Evolutionary conservation across 352 stramenopile genomes (phyloP).

Genomic region (Blastocystis sp.): DNA sequence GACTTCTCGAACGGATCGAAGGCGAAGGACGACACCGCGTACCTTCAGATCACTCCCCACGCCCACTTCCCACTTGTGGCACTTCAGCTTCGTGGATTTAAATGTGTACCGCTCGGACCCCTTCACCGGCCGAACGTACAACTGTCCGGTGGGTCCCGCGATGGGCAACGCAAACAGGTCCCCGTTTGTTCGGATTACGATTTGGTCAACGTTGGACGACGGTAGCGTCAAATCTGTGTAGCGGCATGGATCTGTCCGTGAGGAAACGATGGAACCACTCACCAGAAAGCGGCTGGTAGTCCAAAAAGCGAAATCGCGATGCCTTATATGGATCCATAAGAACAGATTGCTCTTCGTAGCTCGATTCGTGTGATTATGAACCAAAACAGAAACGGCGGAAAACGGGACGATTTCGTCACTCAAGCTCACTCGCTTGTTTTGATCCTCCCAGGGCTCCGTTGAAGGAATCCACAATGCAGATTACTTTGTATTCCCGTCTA

Average conservation of each 20-base stretch:
- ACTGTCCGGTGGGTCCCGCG: conserved; percentile 40
- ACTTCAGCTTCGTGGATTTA: conserved; percentile 41
- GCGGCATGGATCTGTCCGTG: conserved; percentile 13
- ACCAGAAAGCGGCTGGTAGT: conserved; percentile 48
- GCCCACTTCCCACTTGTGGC: conserved; percentile 17
- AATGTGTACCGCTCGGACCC: conserved; percentile 41
- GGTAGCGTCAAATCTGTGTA: conserved; percentile 41
- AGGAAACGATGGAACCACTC: neutral
- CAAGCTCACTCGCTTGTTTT: too few species aligned
- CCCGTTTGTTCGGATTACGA: conserved; percentile 33
- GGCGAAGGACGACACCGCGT: conserved; percentile 47
- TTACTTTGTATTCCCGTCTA: too few species aligned
- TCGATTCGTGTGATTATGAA: too few species aligned
- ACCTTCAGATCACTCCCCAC: neutral
- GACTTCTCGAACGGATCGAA: conserved; percentile 40
- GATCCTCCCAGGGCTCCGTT: too few species aligned
- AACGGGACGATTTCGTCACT: too few species aligned
- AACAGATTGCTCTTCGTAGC: neutral
- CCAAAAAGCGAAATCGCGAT: conserved; percentile 55
- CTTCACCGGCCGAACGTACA: conserved; percentile 45
- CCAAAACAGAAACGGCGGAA: too few species aligned
- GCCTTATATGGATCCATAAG: conserved; percentile 57
- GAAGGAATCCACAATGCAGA: too few species aligned
- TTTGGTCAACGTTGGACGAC: conserved; percentile 60
- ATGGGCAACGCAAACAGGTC: conserved; percentile 42